Percentiles rank a stretch among this genome's conserved stretches.
These are phyloP conservation scores for Evernia prunastri DNA, from an alignment of 495 filamentous ascomycete species.

Conservation along the genomic window DNA sequence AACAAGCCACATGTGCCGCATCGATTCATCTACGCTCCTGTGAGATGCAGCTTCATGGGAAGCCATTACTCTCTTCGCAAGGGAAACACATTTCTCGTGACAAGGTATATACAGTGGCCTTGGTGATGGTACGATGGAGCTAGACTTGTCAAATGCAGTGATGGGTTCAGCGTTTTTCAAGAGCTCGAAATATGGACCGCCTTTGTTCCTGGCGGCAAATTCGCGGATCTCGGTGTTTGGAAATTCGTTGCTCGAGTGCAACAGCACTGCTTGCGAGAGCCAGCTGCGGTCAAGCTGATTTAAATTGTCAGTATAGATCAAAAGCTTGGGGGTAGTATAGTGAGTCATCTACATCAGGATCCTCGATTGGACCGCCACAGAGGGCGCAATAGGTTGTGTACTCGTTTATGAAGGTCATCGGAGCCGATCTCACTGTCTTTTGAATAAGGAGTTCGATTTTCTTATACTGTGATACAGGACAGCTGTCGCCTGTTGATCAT, in stretches of 20 bases:
- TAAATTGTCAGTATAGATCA: neutral
- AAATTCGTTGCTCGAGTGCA: neutral
- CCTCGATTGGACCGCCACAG: slow-evolving; percentile 2
- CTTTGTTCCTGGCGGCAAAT: neutral
- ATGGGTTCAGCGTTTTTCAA: neutral
- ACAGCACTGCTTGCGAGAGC: neutral
- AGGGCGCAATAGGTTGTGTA: neutral
- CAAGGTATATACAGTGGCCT: neutral
- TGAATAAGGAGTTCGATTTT: no score
- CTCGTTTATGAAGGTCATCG: neutral
- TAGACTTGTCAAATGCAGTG: neutral
- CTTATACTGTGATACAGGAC: no score
- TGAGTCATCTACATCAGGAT: neutral
- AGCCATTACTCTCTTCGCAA: neutral
- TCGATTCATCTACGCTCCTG: neutral
- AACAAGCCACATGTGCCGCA: neutral
- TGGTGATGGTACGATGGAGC: neutral
- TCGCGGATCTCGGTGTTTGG: neutral
- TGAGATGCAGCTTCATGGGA: no score
- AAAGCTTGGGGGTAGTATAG: no score
- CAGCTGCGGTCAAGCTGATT: neutral
- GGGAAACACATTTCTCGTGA: neutral
- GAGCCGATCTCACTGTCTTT: no score
- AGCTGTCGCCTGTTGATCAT: no score
- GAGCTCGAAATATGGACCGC: neutral